Conservation (phyloP, 2,329 filamentous ascomycete genomes). For the Aurifilum marmelostoma region DNA sequence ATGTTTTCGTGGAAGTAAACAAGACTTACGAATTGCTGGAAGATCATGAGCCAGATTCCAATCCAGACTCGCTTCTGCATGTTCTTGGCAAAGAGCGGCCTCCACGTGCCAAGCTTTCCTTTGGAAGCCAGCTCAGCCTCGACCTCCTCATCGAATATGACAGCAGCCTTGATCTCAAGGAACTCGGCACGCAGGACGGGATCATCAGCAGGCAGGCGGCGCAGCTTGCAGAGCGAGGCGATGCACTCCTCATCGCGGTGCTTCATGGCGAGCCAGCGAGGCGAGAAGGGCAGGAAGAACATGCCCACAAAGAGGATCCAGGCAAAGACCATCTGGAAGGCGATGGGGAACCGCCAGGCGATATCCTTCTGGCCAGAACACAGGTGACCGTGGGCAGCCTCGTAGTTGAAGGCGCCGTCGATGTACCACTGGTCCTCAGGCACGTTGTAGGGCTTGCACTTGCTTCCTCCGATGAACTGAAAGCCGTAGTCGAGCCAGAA, state of each 20-base stretch:
- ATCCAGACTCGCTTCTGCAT: slow-evolving; percentile 33
- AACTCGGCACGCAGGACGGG: slow-evolving; percentile 34
- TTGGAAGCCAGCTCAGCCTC: slow-evolving; percentile 20
- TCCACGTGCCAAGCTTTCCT: slow-evolving; percentile 27
- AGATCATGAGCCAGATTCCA: slow-evolving; percentile 33
- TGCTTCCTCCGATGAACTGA: slow-evolving; percentile 34
- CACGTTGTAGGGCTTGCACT: slow-evolving; percentile 33
- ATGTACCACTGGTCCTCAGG: slow-evolving; percentile 25
- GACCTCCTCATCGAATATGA: slow-evolving; percentile 34
- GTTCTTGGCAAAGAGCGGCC: slow-evolving; percentile 32
- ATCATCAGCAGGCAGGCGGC: slow-evolving; percentile 32
- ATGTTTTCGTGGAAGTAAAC: too few relatives aligned
- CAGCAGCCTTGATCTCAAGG: slow-evolving; percentile 36
- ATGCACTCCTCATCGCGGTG: slow-evolving; percentile 35
- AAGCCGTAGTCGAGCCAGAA: slow-evolving; percentile 33
- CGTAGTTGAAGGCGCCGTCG: slow-evolving; percentile 29
- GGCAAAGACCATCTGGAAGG: slow-evolving; percentile 32
- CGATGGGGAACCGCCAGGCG: slow-evolving; percentile 31
- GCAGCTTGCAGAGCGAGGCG: slow-evolving; percentile 32
- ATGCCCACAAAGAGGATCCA: slow-evolving; percentile 27
- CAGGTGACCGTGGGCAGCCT: slow-evolving; percentile 31
- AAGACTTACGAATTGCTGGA: slow-evolving; percentile 29
- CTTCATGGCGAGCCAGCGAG: slow-evolving; percentile 36
- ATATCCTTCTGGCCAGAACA: slow-evolving; percentile 31
- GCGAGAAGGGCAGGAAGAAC: slow-evolving; percentile 31